phyloP scores from a whole-genome alignment of 768 basidiomycete species.

The Boletus vinaceobasis region DNA sequence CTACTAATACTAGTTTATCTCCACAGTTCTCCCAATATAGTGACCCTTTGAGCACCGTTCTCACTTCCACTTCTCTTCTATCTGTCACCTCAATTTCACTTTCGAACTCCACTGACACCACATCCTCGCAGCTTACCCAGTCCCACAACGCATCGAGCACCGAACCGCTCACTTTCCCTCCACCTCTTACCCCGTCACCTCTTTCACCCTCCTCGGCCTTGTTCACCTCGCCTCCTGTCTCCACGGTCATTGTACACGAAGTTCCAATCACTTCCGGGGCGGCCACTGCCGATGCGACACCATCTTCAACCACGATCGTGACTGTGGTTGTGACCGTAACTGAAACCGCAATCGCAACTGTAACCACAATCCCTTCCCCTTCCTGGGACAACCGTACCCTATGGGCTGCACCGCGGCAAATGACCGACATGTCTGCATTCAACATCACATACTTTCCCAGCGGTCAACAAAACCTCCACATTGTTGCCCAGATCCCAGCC shows the following conservation, averaged over 20 bases:
- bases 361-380: neutral
- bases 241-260: slow-evolving; percentile 10
- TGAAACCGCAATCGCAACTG: neutral
- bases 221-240: neutral
- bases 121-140: neutral
- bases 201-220: neutral
- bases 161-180: neutral
- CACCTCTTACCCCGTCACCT: neutral
- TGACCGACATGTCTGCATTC: slow-evolving; percentile 60
- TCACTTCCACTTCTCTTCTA: neutral
- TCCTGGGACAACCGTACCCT: slow-evolving; percentile 19
- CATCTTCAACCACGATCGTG: slow-evolving; percentile 2
- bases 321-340: slow-evolving; percentile 9
- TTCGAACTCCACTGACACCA: neutral
- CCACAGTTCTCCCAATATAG: neutral
- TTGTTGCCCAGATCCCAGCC: slow-evolving; percentile 49
- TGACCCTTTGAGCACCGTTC: neutral
- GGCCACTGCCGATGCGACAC: slow-evolving; percentile 1
- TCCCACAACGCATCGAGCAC: neutral
- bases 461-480: slow-evolving; percentile 51
- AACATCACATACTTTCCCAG: slow-evolving; percentile 54
- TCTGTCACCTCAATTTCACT: neutral
- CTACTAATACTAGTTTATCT: neutral
- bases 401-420: slow-evolving; percentile 53
- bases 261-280: slow-evolving; percentile 7